Base-by-base conservation (phyloP, 306 rosid genomes). In the Amphicarpaea edgeworthii region DNA sequence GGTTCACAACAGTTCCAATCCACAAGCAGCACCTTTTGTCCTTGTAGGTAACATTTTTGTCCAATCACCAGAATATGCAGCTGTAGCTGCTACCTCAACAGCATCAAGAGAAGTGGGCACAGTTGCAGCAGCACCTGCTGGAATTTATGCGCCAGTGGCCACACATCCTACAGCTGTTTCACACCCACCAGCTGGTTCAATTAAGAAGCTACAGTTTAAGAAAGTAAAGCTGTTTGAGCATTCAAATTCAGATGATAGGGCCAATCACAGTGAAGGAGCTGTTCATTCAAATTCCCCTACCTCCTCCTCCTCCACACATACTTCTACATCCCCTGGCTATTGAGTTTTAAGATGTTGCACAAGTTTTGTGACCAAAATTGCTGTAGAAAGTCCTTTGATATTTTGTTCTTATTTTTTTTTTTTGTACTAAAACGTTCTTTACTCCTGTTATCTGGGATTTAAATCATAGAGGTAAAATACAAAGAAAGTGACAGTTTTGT, bases 21-120 rank as follows among this genome's bases (percentile, higher is more conserved):
- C 86, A 11, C 92, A 87, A 41, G 64, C 87, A 54, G 88, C 88
- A n/a, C 93, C 89, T 38, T 85, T 90, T 76, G 86, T 95, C 64
- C 85, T 95, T 62, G 91, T 95, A 23, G 97, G 98, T 7, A 91
- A 93, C 84, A 83, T 92, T 72, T 90, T 89, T 88, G 84, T 89
- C 66, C 91, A 88, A 23, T 93, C 89, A 16, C 78, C 84, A 19
- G 96, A 88, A 15, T 91, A 86, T 76, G 89, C 90, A 10, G 86
- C 83, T 0, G 73, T 78, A 42, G 75, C 87, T n/a, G 75, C 87
- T n/a, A 41, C 88, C 15, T 67, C 83, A 73, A 54, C 63, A 34
- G 49, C 91, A 8, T 58, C 90, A 5, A 80, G 86, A 6, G 87
- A 88, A 15, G 68, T 81, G 3, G 37, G 75, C 73, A 78, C 74